Conservation (phyloP, 306 rosid genomes). For the Delonix regia region DNA sequence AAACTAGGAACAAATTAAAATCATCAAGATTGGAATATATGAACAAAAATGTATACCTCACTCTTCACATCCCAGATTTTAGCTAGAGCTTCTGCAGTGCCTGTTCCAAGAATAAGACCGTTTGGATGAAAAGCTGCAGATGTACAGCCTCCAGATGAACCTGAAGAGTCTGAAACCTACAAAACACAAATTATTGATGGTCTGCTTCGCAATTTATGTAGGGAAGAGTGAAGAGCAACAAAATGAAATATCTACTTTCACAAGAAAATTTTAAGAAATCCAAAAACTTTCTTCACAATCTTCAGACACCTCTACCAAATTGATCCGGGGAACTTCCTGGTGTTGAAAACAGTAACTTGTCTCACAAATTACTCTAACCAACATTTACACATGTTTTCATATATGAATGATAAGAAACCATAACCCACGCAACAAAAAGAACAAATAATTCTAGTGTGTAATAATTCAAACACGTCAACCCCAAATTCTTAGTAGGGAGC, state of each 20-base stretch:
- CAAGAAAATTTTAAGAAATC: neutral
- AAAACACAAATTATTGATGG: conserved; percentile 29
- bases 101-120: conserved; percentile 97
- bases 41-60: conserved; percentile 58
- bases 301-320: conserved; percentile 1
- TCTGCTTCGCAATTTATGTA: conserved; percentile 14
- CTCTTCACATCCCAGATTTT: conserved; percentile 98
- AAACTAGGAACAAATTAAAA: neutral
- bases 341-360: neutral
- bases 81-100: conserved; percentile 80
- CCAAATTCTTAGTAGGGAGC: neutral
- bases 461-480: neutral
- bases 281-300: neutral
- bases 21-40: conserved; percentile 3
- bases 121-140: conserved; percentile 98
- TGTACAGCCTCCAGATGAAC: conserved; percentile 76
- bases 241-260: neutral
- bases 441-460: neutral
- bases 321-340: neutral
- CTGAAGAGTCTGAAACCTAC: conserved; percentile 76
- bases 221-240: neutral
- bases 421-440: neutral
- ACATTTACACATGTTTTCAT: neutral
- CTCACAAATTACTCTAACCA: neutral
- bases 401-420: neutral